A percentile compares a stretch with the other conserved stretches of the same genome.
Evolutionary conservation across 805 yeast species (phyloP).

Genomic region (Pichia heedii): DNA sequence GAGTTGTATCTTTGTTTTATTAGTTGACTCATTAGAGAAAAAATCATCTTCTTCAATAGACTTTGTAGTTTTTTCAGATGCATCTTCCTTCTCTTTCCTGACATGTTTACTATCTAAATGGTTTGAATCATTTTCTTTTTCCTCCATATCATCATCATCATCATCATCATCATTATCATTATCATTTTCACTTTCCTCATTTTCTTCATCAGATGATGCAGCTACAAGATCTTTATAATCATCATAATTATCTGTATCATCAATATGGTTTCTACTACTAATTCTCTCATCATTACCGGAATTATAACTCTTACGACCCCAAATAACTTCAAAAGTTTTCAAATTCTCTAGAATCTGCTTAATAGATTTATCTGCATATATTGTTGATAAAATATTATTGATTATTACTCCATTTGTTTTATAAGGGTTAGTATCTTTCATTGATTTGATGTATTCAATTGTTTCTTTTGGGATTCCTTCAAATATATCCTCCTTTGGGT

Average conservation of each 20-base stretch:
- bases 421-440: conserved; percentile 28
- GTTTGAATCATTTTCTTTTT: not conserved
- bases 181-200: conserved; percentile 16
- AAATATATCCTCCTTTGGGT: conserved; percentile 5
- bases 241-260: conserved; percentile 16
- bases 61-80: conserved; percentile 21
- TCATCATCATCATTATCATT: conserved; percentile 5
- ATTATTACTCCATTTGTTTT: conserved; percentile 31
- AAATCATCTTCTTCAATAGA: conserved; percentile 32
- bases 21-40: conserved; percentile 24
- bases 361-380: conserved; percentile 35
- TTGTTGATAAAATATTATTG: conserved; percentile 39
- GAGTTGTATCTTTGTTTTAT: conserved; percentile 27
- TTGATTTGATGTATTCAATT: conserved; percentile 25
- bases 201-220: conserved; percentile 37
- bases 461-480: conserved; percentile 1
- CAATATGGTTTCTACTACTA: conserved; percentile 4
- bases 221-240: conserved; percentile 28
- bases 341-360: conserved; percentile 4
- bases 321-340: conserved; percentile 6
- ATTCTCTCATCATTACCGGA: conserved; percentile 15
- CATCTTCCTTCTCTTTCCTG: no score
- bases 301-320: conserved; percentile 11
- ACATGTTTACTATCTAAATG: no score
- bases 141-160: conserved; percentile 14